Evolutionary conservation across 2,329 filamentous ascomycete species (phyloP).

Genomic region (Polytolypa hystricis): DNA sequence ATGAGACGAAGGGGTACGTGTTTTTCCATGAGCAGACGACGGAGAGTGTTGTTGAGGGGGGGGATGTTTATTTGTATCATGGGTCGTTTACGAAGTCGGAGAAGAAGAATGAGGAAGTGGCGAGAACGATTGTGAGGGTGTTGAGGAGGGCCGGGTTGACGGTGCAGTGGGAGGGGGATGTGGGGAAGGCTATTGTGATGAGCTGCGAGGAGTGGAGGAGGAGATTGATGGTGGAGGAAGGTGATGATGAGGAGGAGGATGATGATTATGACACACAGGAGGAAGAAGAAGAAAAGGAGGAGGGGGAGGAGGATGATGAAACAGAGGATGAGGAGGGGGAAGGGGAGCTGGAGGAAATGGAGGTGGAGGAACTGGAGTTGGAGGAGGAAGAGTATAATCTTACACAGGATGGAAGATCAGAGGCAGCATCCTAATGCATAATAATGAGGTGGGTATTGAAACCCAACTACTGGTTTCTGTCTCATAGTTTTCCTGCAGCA

Average conservation of each 20-base stretch:
- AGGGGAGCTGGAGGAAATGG: too few species aligned
- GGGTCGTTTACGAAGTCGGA: background rate
- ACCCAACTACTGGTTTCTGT: too few species aligned
- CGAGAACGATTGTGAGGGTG: background rate
- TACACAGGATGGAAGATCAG: too few species aligned
- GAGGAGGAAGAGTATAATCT: too few species aligned
- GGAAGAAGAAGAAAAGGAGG: background rate
- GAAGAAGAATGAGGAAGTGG: background rate
- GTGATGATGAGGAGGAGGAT: background rate
- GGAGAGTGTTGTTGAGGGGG: background rate
- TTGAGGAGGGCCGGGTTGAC: background rate
- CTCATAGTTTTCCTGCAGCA: too few species aligned
- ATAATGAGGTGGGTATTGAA: too few species aligned
- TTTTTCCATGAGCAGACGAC: conserved; percentile 3
- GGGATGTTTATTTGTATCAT: background rate
- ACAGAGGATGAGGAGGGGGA: background rate
- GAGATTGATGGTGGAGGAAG: background rate
- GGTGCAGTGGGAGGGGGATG: background rate
- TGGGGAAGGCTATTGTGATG: background rate
- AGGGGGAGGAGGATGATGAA: background rate
- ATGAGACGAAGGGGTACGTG: background rate
- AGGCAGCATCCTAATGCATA: too few species aligned
- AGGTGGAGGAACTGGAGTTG: too few species aligned
- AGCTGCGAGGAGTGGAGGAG: background rate
- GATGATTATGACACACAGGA: background rate